phyloP scores from a whole-genome alignment of 2,329 filamentous ascomycete genomes.

The Immersiporthe knoxdaviesiana region DNA sequence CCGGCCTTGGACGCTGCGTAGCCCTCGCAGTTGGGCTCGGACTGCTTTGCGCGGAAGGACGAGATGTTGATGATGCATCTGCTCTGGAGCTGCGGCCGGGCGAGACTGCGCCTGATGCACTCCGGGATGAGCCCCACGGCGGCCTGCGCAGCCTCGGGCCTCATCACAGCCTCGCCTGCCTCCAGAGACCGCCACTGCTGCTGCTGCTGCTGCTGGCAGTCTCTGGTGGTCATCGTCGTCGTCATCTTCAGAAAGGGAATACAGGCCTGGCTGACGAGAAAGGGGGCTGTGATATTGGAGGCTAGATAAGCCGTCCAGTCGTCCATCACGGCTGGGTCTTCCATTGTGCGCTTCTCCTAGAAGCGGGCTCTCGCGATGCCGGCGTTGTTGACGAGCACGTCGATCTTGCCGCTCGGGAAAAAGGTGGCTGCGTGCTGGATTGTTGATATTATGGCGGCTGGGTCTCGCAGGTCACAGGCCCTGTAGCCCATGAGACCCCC shows the following conservation, averaged over 20 bases:
- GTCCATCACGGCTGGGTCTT: slow-evolving; percentile 44
- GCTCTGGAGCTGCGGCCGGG: slow-evolving; percentile 9
- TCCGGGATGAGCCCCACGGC: slow-evolving; percentile 14
- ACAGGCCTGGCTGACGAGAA: slow-evolving; percentile 50
- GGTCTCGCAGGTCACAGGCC: slow-evolving; percentile 47
- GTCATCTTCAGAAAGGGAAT: slow-evolving; percentile 49
- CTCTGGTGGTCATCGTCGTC: neutral
- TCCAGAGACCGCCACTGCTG: neutral
- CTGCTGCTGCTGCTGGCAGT: too few relatives aligned
- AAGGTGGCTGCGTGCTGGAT: slow-evolving; percentile 41
- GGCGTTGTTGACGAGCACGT: slow-evolving; percentile 45
- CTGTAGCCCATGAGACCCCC: slow-evolving; percentile 36
- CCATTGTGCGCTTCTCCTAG: slow-evolving; percentile 50
- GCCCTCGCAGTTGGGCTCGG: slow-evolving; percentile 52
- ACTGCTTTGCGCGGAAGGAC: slow-evolving; percentile 49
- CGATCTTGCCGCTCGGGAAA: slow-evolving; percentile 41
- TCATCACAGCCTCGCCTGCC: slow-evolving; percentile 21
- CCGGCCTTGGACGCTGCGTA: slow-evolving; percentile 48
- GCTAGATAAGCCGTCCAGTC: slow-evolving; percentile 51
- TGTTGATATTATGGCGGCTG: slow-evolving; percentile 40
- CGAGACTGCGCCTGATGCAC: slow-evolving; percentile 6
- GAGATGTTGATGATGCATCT: slow-evolving; percentile 49
- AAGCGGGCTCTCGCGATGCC: slow-evolving; percentile 43
- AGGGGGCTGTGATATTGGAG: slow-evolving; percentile 51
- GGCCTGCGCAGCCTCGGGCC: slow-evolving; percentile 23